Evolutionary conservation across 2,329 filamentous ascomycete species (phyloP), one percentile per base, ranked within the genome.

Genomic region (Colletotrichum orchidophilum): DNA sequence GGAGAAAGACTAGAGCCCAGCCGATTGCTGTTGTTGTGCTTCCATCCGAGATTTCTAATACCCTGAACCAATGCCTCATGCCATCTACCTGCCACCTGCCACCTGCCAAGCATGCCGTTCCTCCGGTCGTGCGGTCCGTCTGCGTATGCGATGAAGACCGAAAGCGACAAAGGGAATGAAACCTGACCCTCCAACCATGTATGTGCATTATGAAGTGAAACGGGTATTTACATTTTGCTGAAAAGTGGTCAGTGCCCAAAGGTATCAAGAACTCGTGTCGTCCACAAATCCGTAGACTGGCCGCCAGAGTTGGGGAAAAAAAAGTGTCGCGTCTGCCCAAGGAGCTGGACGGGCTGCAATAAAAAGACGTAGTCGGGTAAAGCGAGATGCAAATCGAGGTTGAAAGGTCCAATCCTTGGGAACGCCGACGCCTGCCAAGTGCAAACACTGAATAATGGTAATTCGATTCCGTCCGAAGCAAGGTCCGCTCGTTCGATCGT

Each of bases 401-500:
- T 66, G 54, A 33, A 49, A 66, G 54, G 49, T 53, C 42, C 52
- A 59, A 72, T 72, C 70, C 70, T 66, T 64, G 53, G 39, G 42
- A 72, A 72, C 70, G 70, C 70, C 70, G 60, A 72, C 70, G 70
- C 70, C 70, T 60, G 46, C 65, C 59, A 55, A 65, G 70, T 66
- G 70, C 70, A 50, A 53, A 61, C 26, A 65, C 26, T 69, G 55
- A 59, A 60, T 65, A 61, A 15, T 49, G 49, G 49, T 27, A 57
- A 52, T 53, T 53, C 60, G 54, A 66, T 65, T 49, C 66, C 15
- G 55, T 57, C 54, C 55, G 31, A 65, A 70, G 60, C 65, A 64
- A 71, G 15, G 42, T 52, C 59, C 59, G 59, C 54, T 50, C 55
- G 60, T 70, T 66, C 50, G 66, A 61, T 66, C 46, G 66, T 70